Evolutionary conservation across 768 basidiomycete species (phyloP), one percentile per base, ranked within the genome.

Genomic region (Fistulinella prunicolor): DNA sequence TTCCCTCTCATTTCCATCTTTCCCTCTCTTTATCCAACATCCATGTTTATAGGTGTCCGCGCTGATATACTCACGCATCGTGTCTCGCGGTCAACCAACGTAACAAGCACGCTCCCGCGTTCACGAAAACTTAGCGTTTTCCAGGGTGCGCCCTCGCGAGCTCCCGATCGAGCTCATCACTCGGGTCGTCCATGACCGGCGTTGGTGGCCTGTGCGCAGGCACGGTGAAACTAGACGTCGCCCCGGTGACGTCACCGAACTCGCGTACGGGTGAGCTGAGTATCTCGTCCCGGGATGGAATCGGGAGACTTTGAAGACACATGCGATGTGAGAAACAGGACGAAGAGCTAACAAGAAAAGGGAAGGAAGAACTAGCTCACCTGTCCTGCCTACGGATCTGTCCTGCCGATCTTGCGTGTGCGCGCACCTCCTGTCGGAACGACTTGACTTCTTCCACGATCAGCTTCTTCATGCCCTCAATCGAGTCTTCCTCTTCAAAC

Each of bases 401-500:
- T 5, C 82, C 82, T 9, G 81, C 73, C 1, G 80, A 81, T 30
- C 87, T 74, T 12, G 86, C 82, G 59, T 94, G 91, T n/a, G 79
- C 76, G 46, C 95, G 81, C 8, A 98, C 94, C 64, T 94, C 85
- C 9, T 86, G 79, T 30, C 96, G 83, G 82, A 99, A 98, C 12
- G 77, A 65, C 51, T 82, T 83, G 32, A 97, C 95, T 67, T 98
- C 94, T 23, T 94, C 82, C 20, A 98, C 83, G 58, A 99, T 99
- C 64, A 98, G 69, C 54, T 80, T 82, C 70, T 95, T 91, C 96
- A 99, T 99, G 9, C 96, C 96, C 38, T 95, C 92, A 55, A 95
- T 94, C 49, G 83, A 84, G 51, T 99, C 96, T 70, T 97, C 96
- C 55, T 89, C 87, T 70, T 99, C 96, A 59, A 99, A 99, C 16